phyloP scores from a whole-genome alignment of 805 yeast species.

The Tetrapisispora namnaoensis region DNA sequence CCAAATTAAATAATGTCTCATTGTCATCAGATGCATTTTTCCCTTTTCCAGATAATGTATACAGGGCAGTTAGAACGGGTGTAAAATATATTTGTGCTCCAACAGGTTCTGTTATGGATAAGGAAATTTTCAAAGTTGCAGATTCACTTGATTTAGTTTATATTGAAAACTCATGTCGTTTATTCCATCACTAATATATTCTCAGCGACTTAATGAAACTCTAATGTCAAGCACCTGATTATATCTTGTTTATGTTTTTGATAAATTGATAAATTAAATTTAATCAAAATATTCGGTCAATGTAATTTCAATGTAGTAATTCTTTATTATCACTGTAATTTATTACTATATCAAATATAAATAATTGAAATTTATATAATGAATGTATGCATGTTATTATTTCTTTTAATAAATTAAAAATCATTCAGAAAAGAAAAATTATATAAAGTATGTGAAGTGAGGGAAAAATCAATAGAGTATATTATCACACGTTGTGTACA shows the following conservation, averaged over 20 bases:
- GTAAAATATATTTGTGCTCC: constrained; percentile 95
- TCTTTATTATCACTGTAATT: not conserved
- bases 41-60: constrained; percentile 99
- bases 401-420: no score
- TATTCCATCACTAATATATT: constrained; percentile 78
- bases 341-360: no score
- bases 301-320: no score
- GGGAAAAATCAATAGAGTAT: not conserved
- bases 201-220: not conserved
- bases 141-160: constrained; percentile 83
- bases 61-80: constrained; percentile 96
- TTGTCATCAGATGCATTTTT: constrained; percentile 96
- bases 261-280: not conserved
- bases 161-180: constrained; percentile 92
- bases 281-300: no score
- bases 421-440: no score
- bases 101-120: constrained; percentile 94
- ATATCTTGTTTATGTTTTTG: not conserved
- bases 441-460: no score
- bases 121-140: constrained; percentile 92
- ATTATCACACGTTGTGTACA: constrained; percentile 22
- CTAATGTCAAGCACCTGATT: constrained; percentile 3
- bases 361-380: no score
- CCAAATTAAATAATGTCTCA: constrained; percentile 74
- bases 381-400: not conserved